These are phyloP conservation scores for Penicillium frequentans DNA, from an alignment of 2,329 filamentous ascomycete genomes.

Conservation along the genomic window DNA sequence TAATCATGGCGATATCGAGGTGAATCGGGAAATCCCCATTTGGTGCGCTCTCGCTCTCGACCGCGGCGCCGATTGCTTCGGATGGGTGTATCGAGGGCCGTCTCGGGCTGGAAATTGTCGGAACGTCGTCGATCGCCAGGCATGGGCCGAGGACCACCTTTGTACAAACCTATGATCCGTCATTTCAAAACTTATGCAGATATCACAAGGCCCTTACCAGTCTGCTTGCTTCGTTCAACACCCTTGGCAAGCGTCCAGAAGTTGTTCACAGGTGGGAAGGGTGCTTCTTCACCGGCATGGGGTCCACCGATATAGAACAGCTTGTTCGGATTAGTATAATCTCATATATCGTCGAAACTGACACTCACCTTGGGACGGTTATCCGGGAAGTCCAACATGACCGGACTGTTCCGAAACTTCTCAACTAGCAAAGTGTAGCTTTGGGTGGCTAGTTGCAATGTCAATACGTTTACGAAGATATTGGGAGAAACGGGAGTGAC, in stretches of 20 bases:
- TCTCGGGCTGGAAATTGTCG: background rate
- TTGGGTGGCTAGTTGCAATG: conserved; percentile 68
- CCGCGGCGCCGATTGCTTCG: background rate
- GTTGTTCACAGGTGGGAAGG: conserved; percentile 13
- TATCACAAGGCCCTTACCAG: conserved; percentile 1
- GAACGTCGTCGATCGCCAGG: background rate
- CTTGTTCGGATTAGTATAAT: conserved; percentile 37
- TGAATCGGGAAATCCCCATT: background rate
- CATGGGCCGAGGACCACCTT: background rate
- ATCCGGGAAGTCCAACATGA: conserved; percentile 81
- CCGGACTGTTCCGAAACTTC: conserved; percentile 94
- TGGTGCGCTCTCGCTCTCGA: background rate
- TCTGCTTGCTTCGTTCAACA: conserved; percentile 8
- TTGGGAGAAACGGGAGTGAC: conserved; percentile 31
- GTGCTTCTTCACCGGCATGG: background rate
- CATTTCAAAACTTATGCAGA: background rate
- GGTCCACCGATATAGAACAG: conserved; percentile 52
- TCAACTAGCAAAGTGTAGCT: conserved; percentile 86
- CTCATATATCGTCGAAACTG: background rate
- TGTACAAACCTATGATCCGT: background rate
- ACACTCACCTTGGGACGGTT: conserved; percentile 76
- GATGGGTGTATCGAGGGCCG: background rate
- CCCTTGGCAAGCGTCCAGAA: conserved; percentile 11
- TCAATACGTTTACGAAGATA: background rate
- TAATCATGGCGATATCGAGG: background rate